Conservation (phyloP, 2,329 filamentous ascomycete species). For the Zymoseptoria pseudotritici region DNA sequence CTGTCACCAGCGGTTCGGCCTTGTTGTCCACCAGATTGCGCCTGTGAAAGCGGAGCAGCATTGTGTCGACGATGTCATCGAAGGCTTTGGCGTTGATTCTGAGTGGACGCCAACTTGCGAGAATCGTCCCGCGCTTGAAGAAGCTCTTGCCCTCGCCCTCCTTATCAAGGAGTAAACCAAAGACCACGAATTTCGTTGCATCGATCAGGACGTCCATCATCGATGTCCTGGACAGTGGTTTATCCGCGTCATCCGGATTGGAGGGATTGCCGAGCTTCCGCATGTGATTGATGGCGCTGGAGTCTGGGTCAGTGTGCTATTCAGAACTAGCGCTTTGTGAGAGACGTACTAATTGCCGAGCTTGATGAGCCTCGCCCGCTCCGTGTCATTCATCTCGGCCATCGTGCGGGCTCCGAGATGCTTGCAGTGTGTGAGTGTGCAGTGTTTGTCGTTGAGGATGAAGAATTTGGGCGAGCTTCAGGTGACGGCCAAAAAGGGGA, state of each 20-base stretch:
- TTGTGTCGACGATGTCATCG: too few relatives aligned
- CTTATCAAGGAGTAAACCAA: neutral
- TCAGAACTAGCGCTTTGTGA: neutral
- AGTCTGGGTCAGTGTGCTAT: neutral
- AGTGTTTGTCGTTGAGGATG: neutral
- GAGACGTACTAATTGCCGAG: neutral
- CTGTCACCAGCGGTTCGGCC: too few relatives aligned
- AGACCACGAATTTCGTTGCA: neutral
- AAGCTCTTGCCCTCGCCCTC: neutral
- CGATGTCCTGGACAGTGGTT: too few relatives aligned
- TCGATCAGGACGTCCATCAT: too few relatives aligned
- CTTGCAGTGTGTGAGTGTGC: neutral
- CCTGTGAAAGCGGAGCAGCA: too few relatives aligned
- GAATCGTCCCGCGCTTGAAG: too few relatives aligned
- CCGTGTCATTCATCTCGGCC: neutral
- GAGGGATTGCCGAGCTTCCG: neutral
- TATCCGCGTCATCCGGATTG: neutral
- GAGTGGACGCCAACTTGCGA: too few relatives aligned
- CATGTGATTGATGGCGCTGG: neutral
- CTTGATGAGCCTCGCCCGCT: neutral
- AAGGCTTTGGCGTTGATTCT: too few relatives aligned
- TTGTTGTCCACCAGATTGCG: too few relatives aligned
- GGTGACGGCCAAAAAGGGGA: neutral
- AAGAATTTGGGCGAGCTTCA: neutral
- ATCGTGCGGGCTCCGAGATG: neutral